These are phyloP conservation scores for Streptanthus diversifolius DNA, from an alignment of 345 rosid genomes.

Conservation along the genomic window DNA sequence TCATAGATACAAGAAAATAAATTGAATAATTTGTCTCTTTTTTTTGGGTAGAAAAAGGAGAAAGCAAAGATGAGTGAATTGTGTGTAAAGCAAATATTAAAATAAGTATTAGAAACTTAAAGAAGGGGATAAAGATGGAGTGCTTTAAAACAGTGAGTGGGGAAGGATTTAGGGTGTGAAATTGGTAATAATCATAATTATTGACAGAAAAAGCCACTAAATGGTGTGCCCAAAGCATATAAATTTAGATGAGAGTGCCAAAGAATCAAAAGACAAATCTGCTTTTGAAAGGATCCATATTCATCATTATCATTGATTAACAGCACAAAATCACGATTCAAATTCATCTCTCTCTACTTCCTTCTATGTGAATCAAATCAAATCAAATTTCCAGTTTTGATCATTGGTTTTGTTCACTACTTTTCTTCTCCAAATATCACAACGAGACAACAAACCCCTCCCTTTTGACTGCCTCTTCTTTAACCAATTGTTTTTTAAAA, in stretches of 20 bases:
- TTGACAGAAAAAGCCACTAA: slow-evolving; percentile 32
- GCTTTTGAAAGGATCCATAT: slow-evolving; percentile 27
- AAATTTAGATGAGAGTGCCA: slow-evolving; percentile 32
- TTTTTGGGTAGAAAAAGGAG: slow-evolving; percentile 16
- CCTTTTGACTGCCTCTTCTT: neutral
- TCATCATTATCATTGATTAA: slow-evolving; percentile 33
- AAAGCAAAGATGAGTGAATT: slow-evolving; percentile 35
- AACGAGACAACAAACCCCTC: slow-evolving; percentile 25
- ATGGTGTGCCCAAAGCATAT: slow-evolving; percentile 33
- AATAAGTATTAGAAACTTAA: slow-evolving; percentile 27
- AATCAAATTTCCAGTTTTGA: slow-evolving; percentile 15
- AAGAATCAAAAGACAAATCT: slow-evolving; percentile 32
- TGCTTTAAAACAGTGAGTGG: slow-evolving; percentile 33
- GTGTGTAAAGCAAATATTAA: slow-evolving; percentile 31
- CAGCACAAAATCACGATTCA: slow-evolving; percentile 12
- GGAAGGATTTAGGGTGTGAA: slow-evolving; percentile 33
- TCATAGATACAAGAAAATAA: neutral
- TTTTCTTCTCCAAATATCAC: slow-evolving; percentile 10
- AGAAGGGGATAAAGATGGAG: slow-evolving; percentile 28
- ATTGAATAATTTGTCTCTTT: slow-evolving; percentile 7
- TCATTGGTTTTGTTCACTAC: slow-evolving; percentile 21
- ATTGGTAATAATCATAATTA: slow-evolving; percentile 31
- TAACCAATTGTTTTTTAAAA: neutral
- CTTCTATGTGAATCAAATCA: slow-evolving; percentile 25
- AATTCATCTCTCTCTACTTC: neutral